Conservation (phyloP, 192 early-diverging fungal genomes). For the Rhizoclosmatium sp. region DNA sequence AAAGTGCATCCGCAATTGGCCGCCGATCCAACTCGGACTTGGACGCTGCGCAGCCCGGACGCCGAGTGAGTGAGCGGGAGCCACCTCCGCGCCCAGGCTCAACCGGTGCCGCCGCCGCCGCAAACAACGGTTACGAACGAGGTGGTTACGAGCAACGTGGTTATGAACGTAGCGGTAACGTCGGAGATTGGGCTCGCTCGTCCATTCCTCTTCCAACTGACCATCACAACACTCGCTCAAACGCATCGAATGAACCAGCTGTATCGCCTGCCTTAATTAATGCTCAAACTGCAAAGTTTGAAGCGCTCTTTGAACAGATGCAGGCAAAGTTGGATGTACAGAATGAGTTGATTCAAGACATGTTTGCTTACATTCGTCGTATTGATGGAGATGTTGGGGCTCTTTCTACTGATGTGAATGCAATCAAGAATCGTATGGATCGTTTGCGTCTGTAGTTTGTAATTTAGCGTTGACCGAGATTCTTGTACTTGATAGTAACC, state of each 20-base stretch:
- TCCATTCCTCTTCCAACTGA: background rate
- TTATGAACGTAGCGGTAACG: too few species aligned
- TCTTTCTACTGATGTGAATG: background rate
- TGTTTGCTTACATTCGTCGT: conserved; percentile 4
- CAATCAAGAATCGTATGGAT: background rate
- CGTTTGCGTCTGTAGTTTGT: background rate
- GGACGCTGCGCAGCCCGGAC: background rate
- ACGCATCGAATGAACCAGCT: background rate
- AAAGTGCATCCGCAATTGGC: background rate
- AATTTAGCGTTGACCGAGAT: too few species aligned
- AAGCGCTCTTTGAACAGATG: background rate
- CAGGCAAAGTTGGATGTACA: conserved; percentile 12
- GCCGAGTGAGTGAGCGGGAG: background rate
- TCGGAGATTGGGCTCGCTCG: too few species aligned
- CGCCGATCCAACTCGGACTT: background rate
- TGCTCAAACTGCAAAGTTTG: background rate
- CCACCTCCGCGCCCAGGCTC: background rate
- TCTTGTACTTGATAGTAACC: too few species aligned
- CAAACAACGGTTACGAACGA: too few species aligned
- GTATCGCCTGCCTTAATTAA: background rate
- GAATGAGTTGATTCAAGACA: background rate
- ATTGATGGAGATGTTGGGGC: conserved; percentile 5
- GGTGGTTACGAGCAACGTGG: too few species aligned
- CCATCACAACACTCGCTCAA: background rate
- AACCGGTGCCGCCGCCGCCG: background rate